phyloP scores from a whole-genome alignment of 768 basidiomycete species.

The Leccinum rimulosum region DNA sequence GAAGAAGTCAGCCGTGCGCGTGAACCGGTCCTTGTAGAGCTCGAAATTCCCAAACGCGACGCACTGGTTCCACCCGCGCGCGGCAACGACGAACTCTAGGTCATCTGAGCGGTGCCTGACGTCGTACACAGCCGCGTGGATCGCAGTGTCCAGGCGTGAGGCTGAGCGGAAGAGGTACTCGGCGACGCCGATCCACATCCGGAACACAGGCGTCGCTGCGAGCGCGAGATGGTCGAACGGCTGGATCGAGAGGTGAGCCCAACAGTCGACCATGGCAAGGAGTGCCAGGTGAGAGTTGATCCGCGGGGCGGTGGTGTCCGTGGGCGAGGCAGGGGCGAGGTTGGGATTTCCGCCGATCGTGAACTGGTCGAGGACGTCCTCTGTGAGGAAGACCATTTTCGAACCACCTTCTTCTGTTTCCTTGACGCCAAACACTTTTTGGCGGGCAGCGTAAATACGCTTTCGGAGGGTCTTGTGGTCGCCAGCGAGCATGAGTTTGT shows the following conservation, averaged over 20 bases:
- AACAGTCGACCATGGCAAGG: constrained; percentile 98
- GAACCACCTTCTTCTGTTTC: constrained; percentile 25
- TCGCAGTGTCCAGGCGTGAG: constrained; percentile 59
- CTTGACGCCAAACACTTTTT: constrained; percentile 68
- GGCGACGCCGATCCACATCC: constrained; percentile 95
- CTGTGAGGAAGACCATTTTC: constrained; percentile 76
- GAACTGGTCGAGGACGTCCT: constrained; percentile 86
- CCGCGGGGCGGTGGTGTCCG: constrained; percentile 17
- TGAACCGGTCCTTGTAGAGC: constrained; percentile 77
- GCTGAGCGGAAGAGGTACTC: constrained; percentile 88
- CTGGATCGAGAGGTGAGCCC: constrained; percentile 83
- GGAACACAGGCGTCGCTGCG: constrained; percentile 94
- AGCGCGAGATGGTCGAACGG: constrained; percentile 90
- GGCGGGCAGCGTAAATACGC: constrained; percentile 71
- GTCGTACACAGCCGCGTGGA: constrained; percentile 74
- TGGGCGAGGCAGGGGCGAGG: constrained; percentile 11
- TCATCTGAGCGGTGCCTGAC: constrained; percentile 84
- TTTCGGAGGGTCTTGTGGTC: constrained; percentile 55
- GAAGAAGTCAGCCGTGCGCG: constrained; percentile 79
- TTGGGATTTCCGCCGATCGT: constrained; percentile 55
- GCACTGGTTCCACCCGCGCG: constrained; percentile 94
- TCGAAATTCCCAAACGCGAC: constrained; percentile 92
- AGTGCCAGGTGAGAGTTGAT: constrained; percentile 91
- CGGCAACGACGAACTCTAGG: constrained; percentile 90
- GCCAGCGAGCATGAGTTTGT: constrained; percentile 87